phyloP scores from a whole-genome alignment of 2,329 filamentous ascomycete species.

The Pleurostoma richardsiae region DNA sequence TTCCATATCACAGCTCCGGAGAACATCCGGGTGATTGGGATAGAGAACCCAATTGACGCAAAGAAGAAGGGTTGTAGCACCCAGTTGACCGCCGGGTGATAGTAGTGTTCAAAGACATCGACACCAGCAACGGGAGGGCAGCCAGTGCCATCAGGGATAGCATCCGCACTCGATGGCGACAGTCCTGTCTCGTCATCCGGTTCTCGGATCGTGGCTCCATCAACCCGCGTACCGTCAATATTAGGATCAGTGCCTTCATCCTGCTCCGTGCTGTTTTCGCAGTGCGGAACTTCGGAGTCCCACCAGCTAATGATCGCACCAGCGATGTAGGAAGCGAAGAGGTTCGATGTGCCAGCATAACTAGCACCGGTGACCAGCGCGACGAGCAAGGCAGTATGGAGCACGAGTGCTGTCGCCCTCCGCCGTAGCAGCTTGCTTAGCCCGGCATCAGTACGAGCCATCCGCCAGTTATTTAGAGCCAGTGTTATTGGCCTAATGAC shows the following conservation, averaged over 20 bases:
- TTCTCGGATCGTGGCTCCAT: too few relatives aligned
- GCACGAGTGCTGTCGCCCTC: constrained; percentile 30
- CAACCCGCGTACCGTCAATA: too few relatives aligned
- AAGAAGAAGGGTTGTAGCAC: constrained; percentile 72
- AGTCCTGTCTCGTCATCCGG: too few relatives aligned
- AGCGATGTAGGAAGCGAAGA: constrained; percentile 60
- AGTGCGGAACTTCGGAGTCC: constrained; percentile 33
- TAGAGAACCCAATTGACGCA: constrained; percentile 70
- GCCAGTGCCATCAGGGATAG: too few relatives aligned
- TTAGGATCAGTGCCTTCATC: too few relatives aligned
- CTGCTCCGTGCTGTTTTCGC: background rate
- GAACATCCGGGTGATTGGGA: constrained; percentile 70
- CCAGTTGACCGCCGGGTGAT: constrained; percentile 29
- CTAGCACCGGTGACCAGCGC: constrained; percentile 42
- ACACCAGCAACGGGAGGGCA: background rate
- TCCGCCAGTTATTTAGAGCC: constrained; percentile 23
- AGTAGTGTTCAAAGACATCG: constrained; percentile 33
- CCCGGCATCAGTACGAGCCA: constrained; percentile 10
- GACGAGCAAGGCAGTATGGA: constrained; percentile 46
- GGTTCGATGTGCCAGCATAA: constrained; percentile 57
- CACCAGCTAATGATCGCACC: constrained; percentile 57
- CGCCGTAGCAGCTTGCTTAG: constrained; percentile 18
- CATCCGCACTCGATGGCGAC: too few relatives aligned
- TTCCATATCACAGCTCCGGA: constrained; percentile 60
- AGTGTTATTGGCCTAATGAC: constrained; percentile 34